Base-by-base conservation (phyloP, 768 basidiomycete genomes). In the Butyriboletus loyo region DNA sequence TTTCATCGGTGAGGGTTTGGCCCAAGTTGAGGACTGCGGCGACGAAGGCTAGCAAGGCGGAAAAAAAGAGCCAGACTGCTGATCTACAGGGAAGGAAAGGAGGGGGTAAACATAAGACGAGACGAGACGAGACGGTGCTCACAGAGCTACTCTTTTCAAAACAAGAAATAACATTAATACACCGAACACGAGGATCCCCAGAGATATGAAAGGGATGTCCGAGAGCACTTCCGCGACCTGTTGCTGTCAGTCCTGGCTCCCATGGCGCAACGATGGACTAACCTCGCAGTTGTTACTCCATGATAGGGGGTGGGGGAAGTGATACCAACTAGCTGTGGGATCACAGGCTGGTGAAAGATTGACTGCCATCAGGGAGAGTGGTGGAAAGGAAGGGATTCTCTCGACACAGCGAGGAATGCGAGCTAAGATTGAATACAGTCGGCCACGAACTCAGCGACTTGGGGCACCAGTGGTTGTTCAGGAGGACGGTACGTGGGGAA, bases 171-270 rank as follows among this genome's bases (percentile, higher is more conserved):
- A 81, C 13, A 76, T 74, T 46, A 83, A 79, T 37, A 82, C 72
- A 14, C 79, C 84, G 49, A 88, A 80, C 22, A 77, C 77, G 63
- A 86, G 69, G n/a, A 87, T 72, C 31, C 86, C 87, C 37, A 83
- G 77, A 56, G 77, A 79, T 61, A 86, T 80, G 55, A 86, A 73
- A 21, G 87, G 87, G 49, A 89, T 81, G 55, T 86, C 84, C 17
- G 79, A 72, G 40, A 89, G 72, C 37, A 87, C 63, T 56, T 73
- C 69, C 52, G 81, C 78, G 37, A 86, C 69, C 84, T 87, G 47
- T 19, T 57, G 28, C 51, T 27, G 44, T 58, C 36, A 61, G 56
- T 47, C 13, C 24, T 5, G 11, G 31, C 19, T 43, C 48, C n/a
- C n/a, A 30, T 14, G n/a, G 37, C 32, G 22, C 24, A 51, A 19